Conservation (phyloP, 208 protist species). For the Endotrypanum monterogeii region DNA sequence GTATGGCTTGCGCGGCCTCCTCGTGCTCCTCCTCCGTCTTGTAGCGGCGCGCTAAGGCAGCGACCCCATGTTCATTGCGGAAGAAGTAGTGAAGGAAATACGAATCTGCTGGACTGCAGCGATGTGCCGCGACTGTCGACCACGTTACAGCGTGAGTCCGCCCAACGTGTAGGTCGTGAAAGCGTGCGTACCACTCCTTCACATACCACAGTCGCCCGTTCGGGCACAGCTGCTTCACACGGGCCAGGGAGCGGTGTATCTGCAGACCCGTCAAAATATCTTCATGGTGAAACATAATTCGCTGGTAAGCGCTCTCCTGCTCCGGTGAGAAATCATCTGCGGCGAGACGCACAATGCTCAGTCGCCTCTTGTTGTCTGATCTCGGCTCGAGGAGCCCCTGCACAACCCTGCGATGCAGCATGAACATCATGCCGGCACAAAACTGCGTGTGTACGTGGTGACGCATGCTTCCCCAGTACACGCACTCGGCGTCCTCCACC, state of each 20-base stretch:
- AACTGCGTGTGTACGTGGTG: constrained; percentile 1
- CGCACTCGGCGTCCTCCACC: constrained; percentile 13
- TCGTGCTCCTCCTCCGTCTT: background rate
- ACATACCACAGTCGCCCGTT: background rate
- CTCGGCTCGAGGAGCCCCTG: constrained; percentile 11
- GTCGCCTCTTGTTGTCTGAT: background rate
- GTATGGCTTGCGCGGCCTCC: background rate
- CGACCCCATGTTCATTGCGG: background rate
- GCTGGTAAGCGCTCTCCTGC: background rate
- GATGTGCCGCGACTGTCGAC: constrained; percentile 25
- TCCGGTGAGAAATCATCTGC: constrained; percentile 5
- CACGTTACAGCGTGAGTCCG: constrained; percentile 16
- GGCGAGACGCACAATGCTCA: background rate
- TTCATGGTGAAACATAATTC: constrained; percentile 5
- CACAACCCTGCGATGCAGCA: constrained; percentile 13
- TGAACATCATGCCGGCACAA: constrained; percentile 16
- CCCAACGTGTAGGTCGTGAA: constrained; percentile 24
- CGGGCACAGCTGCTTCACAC: background rate
- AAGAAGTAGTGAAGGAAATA: constrained; percentile 21
- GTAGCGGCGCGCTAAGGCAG: background rate
- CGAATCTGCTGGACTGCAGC: constrained; percentile 9
- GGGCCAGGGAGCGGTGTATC: background rate
- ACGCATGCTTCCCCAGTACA: constrained; percentile 30
- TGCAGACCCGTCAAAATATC: constrained; percentile 4
- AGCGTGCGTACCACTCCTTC: constrained; percentile 6